phyloP scores from a whole-genome alignment of 129 eudicot genomes.

The Tagetes patula region DNA sequence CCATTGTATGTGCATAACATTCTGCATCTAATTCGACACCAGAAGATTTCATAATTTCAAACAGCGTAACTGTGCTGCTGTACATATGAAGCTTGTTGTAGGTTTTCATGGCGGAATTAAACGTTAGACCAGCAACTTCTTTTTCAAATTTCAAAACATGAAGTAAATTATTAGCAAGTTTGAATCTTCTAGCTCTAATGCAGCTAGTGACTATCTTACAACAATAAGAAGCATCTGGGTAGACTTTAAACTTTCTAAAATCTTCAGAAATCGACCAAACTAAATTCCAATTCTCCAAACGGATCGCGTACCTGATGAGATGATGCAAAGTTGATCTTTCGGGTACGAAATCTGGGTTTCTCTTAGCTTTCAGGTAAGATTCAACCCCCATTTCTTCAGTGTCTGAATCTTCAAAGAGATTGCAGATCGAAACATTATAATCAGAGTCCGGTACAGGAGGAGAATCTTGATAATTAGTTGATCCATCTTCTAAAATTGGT shows the following conservation, averaged over 20 bases:
- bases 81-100: slow-evolving; percentile 93
- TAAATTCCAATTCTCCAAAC: slow-evolving; percentile 55
- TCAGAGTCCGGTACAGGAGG: slow-evolving; percentile 36
- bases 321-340: slow-evolving; percentile 54
- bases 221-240: slow-evolving; percentile 55
- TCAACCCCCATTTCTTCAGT: slow-evolving; percentile 53
- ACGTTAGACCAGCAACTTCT: slow-evolving; percentile 51
- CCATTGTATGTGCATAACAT: slow-evolving; percentile 64
- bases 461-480: slow-evolving; percentile 41
- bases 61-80: slow-evolving; percentile 49
- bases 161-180: slow-evolving; percentile 53
- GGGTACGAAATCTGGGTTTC: slow-evolving; percentile 58
- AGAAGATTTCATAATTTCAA: slow-evolving; percentile 54
- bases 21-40: slow-evolving; percentile 52
- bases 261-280: slow-evolving; percentile 56
- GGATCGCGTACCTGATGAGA: slow-evolving; percentile 63
- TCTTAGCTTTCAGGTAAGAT: slow-evolving; percentile 61
- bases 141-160: slow-evolving; percentile 40
- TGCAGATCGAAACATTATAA: slow-evolving; percentile 47
- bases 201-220: slow-evolving; percentile 63
- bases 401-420: slow-evolving; percentile 45
- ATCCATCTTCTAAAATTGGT: slow-evolving; percentile 43
- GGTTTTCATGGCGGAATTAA: slow-evolving; percentile 73
- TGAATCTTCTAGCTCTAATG: slow-evolving; percentile 73
- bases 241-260: slow-evolving; percentile 45